A percentile compares a stretch with the other conserved stretches of the same genome.
Conservation (phyloP, 495 filamentous ascomycete species). For the Neurospora sp. region DNA sequence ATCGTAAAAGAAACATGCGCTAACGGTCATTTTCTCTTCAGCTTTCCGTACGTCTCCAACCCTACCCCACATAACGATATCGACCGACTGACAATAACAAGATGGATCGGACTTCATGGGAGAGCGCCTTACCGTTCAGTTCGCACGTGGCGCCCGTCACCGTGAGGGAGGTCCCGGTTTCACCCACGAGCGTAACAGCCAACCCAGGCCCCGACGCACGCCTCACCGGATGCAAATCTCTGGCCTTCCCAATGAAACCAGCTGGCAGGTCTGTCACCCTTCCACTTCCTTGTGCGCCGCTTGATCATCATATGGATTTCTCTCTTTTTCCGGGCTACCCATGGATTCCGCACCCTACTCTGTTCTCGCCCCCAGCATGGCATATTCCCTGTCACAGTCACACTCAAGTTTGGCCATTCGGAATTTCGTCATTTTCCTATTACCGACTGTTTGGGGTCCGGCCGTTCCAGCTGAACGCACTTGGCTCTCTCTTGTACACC, state of each 20-base stretch:
- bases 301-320: slow-evolving; percentile 17
- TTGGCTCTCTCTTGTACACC: neutral
- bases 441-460: neutral
- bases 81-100: slow-evolving; percentile 41
- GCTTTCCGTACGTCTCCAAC: slow-evolving; percentile 46
- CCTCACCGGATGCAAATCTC: slow-evolving; percentile 93
- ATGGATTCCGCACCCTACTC: neutral
- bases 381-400: neutral
- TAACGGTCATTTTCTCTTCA: slow-evolving; percentile 23
- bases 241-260: slow-evolving; percentile 95
- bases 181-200: slow-evolving; percentile 59
- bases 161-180: slow-evolving; percentile 55
- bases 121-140: slow-evolving; percentile 92
- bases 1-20: slow-evolving; percentile 13
- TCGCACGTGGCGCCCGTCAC: slow-evolving; percentile 87
- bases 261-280: slow-evolving; percentile 96
- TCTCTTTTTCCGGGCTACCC: slow-evolving; percentile 10
- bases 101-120: slow-evolving; percentile 98
- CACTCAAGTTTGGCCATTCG: neutral
- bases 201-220: slow-evolving; percentile 88
- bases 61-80: slow-evolving; percentile 14
- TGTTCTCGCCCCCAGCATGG: neutral
- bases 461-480: neutral
- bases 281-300: slow-evolving; percentile 47
- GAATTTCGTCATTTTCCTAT: neutral